Evolutionary conservation across 768 basidiomycete species (phyloP), one percentile per base, ranked within the genome.

Genomic region (Kwoniella bestiolae): DNA sequence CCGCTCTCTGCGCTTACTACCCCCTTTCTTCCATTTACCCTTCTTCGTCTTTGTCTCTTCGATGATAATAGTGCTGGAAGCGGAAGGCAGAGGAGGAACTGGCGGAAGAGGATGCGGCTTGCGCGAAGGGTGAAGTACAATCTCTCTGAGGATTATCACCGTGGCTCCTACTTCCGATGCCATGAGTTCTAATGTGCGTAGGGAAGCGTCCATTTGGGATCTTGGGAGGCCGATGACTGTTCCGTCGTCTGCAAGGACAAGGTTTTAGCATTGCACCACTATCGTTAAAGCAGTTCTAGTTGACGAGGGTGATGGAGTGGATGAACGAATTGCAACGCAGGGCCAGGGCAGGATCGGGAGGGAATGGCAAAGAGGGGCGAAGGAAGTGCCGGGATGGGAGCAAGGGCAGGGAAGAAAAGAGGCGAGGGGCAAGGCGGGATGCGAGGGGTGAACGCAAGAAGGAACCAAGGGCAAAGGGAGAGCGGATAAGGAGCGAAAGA

Each of bases 141-240:
- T 87, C 76, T 94, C 91, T 82, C 91, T 92, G 16, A 94, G 89
- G 29, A 96, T 87, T 52, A 94, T 88, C 61, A 96, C 92, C 26
- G 91, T 91, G 0, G 92, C 94, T 1, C 92, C 93, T 44, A 97
- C 90, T 76, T 95, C 93, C 26, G 89, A 88, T 0, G 94, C 93
- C 94, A 98, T 98, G 84, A 87, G 88, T 78, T 91, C 91, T 14
- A 98, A 86, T 0, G 94, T 95, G 72, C 89, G 88, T 41, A 98
- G 82, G 2, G 90, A 92, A 70, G 86, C 85, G 63, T 91, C 90
- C 69, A 98, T 86, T 78, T 94, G 90, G 2, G 58, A 81, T 80
- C 67, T 86, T 83, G 3, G 83, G 5, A 97, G 85, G 1, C 94
- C 94, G 56, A 96, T 85, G 29, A 96, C 87, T 3, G 87, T 86